Evolutionary conservation across 1,284 basidiomycete species (phyloP).

Genomic region (Schizophyllum commune): DNA sequence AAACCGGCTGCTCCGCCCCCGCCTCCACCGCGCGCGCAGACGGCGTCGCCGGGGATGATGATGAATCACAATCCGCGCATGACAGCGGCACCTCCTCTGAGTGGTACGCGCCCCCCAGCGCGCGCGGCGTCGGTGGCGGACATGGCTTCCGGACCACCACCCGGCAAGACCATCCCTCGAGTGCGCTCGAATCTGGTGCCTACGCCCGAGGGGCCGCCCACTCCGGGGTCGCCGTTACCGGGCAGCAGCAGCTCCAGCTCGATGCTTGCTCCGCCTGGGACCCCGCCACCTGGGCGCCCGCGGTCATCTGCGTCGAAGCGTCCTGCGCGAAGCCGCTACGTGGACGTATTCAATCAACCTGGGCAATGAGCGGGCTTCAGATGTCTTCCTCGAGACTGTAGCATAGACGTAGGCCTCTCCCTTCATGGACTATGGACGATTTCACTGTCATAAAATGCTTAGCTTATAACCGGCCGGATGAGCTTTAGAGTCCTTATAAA

Average conservation of each 20-base stretch:
- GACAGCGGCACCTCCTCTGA: slow-evolving; percentile 20
- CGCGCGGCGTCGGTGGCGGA: slow-evolving; percentile 60
- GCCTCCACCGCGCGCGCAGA: slow-evolving; percentile 69
- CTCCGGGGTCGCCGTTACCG: slow-evolving; percentile 12
- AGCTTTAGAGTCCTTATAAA: no score
- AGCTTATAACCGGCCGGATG: neutral
- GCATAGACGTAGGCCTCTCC: neutral
- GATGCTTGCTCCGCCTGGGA: slow-evolving; percentile 20
- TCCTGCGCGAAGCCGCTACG: slow-evolving; percentile 73
- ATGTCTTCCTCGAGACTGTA: neutral
- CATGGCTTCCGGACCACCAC: slow-evolving; percentile 32
- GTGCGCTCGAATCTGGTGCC: slow-evolving; percentile 63
- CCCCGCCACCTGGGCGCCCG: slow-evolving; percentile 46
- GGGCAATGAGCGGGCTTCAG: neutral
- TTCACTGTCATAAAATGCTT: neutral
- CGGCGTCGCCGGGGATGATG: slow-evolving; percentile 64
- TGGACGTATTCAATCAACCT: slow-evolving; percentile 70
- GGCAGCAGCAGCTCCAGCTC: slow-evolving; percentile 12
- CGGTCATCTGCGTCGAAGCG: slow-evolving; percentile 63
- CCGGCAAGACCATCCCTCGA: slow-evolving; percentile 43
- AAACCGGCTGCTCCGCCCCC: slow-evolving; percentile 50
- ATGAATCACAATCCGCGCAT: slow-evolving; percentile 24
- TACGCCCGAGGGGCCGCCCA: slow-evolving; percentile 21
- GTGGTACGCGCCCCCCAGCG: slow-evolving; percentile 28
- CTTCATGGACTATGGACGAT: neutral